Conservation (phyloP, 139 green algal genomes). For the Picochlorum sp. region DNA sequence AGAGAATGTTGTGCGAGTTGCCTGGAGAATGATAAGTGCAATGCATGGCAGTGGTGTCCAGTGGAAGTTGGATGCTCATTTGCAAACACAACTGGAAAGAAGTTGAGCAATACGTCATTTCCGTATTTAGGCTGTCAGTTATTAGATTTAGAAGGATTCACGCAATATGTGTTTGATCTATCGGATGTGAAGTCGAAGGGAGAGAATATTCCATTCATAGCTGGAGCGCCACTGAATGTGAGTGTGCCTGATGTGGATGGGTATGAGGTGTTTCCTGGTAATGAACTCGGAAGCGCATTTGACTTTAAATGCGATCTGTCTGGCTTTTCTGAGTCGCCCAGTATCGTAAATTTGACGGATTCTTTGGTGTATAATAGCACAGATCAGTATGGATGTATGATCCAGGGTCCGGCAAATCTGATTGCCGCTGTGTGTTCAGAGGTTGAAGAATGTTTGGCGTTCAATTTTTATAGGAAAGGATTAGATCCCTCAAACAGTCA, state of each 20-base stretch:
- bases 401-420: slow-evolving; percentile 5
- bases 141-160: slow-evolving; percentile 13
- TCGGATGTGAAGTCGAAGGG: not conserved
- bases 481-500: not conserved
- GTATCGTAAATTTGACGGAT: not conserved
- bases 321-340: too few species aligned
- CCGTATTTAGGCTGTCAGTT: slow-evolving; percentile 32
- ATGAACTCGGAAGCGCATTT: slow-evolving; percentile 20
- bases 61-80: slow-evolving; percentile 6
- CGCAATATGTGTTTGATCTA: slow-evolving; percentile 4
- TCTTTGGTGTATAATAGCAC: not conserved
- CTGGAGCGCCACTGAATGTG: slow-evolving; percentile 22
- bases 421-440: slow-evolving; percentile 5
- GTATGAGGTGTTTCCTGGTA: slow-evolving; percentile 13
- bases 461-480: slow-evolving; percentile 16
- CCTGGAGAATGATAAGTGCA: not conserved
- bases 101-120: slow-evolving; percentile 2
- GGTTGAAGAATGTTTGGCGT: slow-evolving; percentile 16
- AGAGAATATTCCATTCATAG: slow-evolving; percentile 13
- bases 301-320: slow-evolving; percentile 18
- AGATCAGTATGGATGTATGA: slow-evolving; percentile 11
- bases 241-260: slow-evolving; percentile 13
- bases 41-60: slow-evolving; percentile 26
- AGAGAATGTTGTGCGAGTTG: slow-evolving; percentile 25
- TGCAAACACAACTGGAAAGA: not conserved